phyloP scores from a whole-genome alignment of 2,329 filamentous ascomycete genomes.

The Aureobasidium subglaciale region DNA sequence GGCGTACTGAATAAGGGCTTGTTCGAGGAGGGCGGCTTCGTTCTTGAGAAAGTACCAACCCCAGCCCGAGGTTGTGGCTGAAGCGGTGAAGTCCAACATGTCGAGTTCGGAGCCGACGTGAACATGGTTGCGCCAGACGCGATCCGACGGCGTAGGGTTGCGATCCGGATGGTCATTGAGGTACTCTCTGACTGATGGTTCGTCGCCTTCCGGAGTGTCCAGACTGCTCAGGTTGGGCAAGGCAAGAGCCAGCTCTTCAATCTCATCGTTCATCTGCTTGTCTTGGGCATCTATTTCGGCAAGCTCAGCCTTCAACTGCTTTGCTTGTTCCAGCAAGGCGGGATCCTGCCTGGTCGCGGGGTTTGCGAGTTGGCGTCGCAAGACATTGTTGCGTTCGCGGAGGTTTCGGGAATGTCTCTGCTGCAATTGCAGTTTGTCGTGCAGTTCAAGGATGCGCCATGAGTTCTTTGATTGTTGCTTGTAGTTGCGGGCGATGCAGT shows the following conservation, averaged over 20 bases:
- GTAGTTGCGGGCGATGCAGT: conserved; percentile 83
- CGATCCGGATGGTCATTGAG: conserved; percentile 63
- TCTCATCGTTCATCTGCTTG: conserved; percentile 53
- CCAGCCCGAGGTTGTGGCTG: conserved; percentile 81
- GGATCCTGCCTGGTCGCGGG: conserved; percentile 14
- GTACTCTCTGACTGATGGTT: conserved; percentile 61
- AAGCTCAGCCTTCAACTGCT: conserved; percentile 57
- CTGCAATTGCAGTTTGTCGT: conserved; percentile 39
- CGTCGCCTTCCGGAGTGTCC: conserved; percentile 63
- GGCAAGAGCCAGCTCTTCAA: conserved; percentile 65
- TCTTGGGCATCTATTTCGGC: conserved; percentile 55
- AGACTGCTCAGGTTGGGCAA: conserved; percentile 81
- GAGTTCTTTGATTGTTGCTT: conserved; percentile 45
- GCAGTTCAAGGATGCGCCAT: conserved; percentile 45
- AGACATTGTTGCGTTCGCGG: conserved; percentile 58
- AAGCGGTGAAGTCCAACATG: conserved; percentile 81
- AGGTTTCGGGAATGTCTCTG: conserved; percentile 55
- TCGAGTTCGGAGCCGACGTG: conserved; percentile 80
- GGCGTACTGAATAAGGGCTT: conserved; percentile 83
- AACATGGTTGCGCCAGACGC: conserved; percentile 66
- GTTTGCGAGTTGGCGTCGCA: conserved; percentile 32
- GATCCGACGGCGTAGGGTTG: conserved; percentile 30
- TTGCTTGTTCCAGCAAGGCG: conserved; percentile 55
- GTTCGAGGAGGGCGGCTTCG: conserved; percentile 87
- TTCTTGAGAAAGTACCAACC: conserved; percentile 97